Percentiles rank a stretch among this genome's conserved stretches.
Conservation (phyloP, 805 yeast species). For the Kazachstania martiniae region DNA sequence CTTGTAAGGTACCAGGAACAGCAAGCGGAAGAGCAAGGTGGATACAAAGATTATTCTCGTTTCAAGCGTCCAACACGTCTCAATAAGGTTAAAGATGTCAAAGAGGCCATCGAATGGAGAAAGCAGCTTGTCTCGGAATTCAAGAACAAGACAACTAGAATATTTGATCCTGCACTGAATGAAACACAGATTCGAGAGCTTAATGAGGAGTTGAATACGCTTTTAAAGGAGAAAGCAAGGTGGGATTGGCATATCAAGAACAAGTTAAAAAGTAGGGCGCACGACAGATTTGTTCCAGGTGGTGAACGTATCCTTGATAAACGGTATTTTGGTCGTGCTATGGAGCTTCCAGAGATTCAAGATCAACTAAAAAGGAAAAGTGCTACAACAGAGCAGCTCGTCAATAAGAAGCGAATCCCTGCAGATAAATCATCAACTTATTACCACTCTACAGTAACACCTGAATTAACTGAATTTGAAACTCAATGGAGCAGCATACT, state of each 20-base stretch:
- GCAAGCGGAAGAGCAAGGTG: slow-evolving; percentile 43
- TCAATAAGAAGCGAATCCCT: slow-evolving; percentile 6
- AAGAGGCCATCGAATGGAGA: slow-evolving; percentile 67
- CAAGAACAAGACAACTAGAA: slow-evolving; percentile 44
- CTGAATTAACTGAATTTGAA: slow-evolving; percentile 1
- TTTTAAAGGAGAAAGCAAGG: slow-evolving; percentile 53
- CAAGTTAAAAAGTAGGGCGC: slow-evolving; percentile 44
- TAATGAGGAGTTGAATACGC: slow-evolving; percentile 61
- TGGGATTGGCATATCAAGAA: slow-evolving; percentile 71
- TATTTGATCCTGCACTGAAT: slow-evolving; percentile 51
- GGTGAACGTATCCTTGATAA: slow-evolving; percentile 39
- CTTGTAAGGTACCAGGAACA: slow-evolving; percentile 55
- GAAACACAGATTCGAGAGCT: slow-evolving; percentile 57
- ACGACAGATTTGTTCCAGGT: slow-evolving; percentile 5
- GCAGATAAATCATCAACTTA: slow-evolving; percentile 2
- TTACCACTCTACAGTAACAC: neutral
- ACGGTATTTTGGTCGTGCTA: slow-evolving; percentile 75
- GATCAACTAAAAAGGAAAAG: slow-evolving; percentile 25
- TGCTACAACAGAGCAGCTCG: slow-evolving; percentile 10
- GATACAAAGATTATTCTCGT: slow-evolving; percentile 45
- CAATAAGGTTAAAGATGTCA: slow-evolving; percentile 39
- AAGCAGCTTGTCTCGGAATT: slow-evolving; percentile 52
- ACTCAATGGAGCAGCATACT: no score
- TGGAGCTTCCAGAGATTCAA: slow-evolving; percentile 65
- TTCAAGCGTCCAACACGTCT: slow-evolving; percentile 53